These are phyloP conservation scores for Aspergillus niger DNA, from an alignment of 2,329 filamentous ascomycete genomes.

Conservation along the genomic window DNA sequence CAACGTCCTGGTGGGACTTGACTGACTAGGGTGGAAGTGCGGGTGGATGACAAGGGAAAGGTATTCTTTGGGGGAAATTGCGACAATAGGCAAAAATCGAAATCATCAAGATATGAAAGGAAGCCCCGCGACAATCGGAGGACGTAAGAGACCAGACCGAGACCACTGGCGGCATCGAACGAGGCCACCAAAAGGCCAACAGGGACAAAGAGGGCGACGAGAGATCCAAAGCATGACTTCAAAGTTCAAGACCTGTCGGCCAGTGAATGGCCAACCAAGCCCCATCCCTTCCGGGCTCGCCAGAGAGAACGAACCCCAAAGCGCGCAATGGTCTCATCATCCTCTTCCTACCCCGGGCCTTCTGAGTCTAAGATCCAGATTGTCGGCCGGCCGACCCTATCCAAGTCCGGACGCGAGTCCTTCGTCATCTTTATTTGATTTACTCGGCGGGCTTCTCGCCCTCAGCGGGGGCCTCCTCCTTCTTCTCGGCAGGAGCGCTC, in stretches of 20 bases:
- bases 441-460: constrained; percentile 50
- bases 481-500: constrained; percentile 45
- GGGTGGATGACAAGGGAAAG: constrained; percentile 26
- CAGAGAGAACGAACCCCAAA: constrained; percentile 6
- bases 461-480: constrained; percentile 46
- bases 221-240: constrained; percentile 1
- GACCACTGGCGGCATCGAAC: constrained; percentile 15
- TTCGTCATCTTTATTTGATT: constrained; percentile 34
- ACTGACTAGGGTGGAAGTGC: constrained; percentile 17
- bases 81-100: constrained; percentile 28
- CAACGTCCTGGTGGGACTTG: constrained; percentile 18
- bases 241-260: not conserved
- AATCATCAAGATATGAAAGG: constrained; percentile 20
- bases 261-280: not conserved
- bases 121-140: constrained; percentile 20
- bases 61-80: constrained; percentile 30
- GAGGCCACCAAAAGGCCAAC: constrained; percentile 4
- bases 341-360: constrained; percentile 10
- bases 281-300: not conserved
- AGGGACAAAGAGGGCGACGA: not conserved
- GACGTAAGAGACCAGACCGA: constrained; percentile 16
- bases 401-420: constrained; percentile 32
- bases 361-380: constrained; percentile 13
- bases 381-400: constrained; percentile 15
- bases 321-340: constrained; percentile 7